Base-by-base conservation (phyloP, 805 yeast genomes). In the Kockiozyma suomiensis region DNA sequence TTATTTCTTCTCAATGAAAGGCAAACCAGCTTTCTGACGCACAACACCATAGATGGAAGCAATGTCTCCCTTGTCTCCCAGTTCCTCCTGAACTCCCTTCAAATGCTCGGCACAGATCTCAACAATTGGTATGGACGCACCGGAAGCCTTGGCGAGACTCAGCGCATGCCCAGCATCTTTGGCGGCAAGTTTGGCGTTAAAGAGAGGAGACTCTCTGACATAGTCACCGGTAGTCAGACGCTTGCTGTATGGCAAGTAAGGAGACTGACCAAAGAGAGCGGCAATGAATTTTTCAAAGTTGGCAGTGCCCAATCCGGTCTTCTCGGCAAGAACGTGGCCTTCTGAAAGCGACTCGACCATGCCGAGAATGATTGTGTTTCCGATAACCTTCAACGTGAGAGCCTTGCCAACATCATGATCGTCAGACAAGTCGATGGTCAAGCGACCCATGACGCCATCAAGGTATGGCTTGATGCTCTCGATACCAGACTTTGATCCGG, bases 331-430 rank as follows among this genome's bases (percentile, higher is more conserved):
- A 10, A 62, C 68, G 32, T 56, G 67, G 4, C 59, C 68, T 50
- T 70, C 71, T 4, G 62, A 63, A n/a, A 67, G 53, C 1, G 69
- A 46, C 53, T 70, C 72, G 54, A 69, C 70, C 64, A 71, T 50
- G 23, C 68, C 70, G 23, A 69, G 64, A 38, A 70, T 62, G 49
- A 71, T 58, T 13, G 70, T 51, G 65, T 70, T 70, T 30, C 72
- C 73, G 10, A 69, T 64, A 51, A 70, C 54, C 58, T 70, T 70
- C 61, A 70, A 56, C 23, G 56, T 54, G 25, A 62, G 49, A 1
- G 73, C 68, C 54, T 64, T 68, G 26, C 66, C 59, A 21, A 66
- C 68, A 48, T 67, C 71, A 19, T 50, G 47, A 17, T 62, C 65
- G 33, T 69, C 73, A 7, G 65, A 54, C 17, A 70, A 54, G 40